Evolutionary conservation across 1,139 yeast genomes (phyloP), one percentile per base, ranked within the genome.

Genomic region (Taiozyma sp.): DNA sequence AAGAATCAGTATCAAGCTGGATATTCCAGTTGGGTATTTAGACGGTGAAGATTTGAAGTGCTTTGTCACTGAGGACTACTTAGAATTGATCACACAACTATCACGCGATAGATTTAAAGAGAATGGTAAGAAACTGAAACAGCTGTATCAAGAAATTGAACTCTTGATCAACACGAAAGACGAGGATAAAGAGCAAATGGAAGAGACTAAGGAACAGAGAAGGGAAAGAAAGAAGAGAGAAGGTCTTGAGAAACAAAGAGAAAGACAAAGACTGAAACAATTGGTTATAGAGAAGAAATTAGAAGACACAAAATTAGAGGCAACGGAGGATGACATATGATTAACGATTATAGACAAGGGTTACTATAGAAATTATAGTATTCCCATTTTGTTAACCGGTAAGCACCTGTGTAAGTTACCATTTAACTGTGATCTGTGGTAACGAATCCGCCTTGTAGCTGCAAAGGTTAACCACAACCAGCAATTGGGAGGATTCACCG

Each of bases 1-100:
- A 24, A 72, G 96, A 57, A 85, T 81, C 6, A 81, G 87, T 14
- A 83, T 88, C 52, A 80, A 80, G 58, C 67, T 88, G 32, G 96
- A 88, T 65, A 73, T 83, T 0, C 96, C 96, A 0, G 78, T 88
- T 38, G 96, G 90, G 0, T 80, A 70, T 56, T 19, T 50, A 9
- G 46, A 48, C 13, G 32, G n/a, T 14, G 51, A 46, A 12, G 29
- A 8, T 10, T 66, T 76, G 12, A 65, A 70, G 16, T 64, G 77
- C 14, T 69, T 81, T 49, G 90, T 85, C 0, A 65, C 70, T 23
- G 70, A 72, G 39, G 69, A 72, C 3, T 85, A 85, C 57, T 64
- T 86, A 40, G 52, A 70, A 9, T 61, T 81, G 42, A 61, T 81
- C 6, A 80, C 85, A 13, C 68, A 69, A 41, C 62, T 83, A 29